phyloP scores from a whole-genome alignment of 306 rosid genomes.

The Lathyrus aphaca region DNA sequence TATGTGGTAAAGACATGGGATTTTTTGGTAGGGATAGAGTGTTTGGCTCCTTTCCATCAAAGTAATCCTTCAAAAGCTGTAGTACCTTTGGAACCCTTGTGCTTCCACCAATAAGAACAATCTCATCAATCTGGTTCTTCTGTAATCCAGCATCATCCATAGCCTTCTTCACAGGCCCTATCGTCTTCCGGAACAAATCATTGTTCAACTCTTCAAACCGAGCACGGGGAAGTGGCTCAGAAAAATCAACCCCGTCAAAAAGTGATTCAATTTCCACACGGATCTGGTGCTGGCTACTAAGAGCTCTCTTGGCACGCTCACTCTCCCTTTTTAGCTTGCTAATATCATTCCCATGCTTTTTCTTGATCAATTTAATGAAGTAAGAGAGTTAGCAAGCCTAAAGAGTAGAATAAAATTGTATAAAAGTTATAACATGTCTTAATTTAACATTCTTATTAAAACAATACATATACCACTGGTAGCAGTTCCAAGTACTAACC shows the following conservation, averaged over 20 bases:
- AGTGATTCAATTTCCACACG: too few relatives aligned
- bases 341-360: slow-evolving; percentile 92
- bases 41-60: slow-evolving; percentile 97
- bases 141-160: slow-evolving; percentile 98
- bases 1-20: slow-evolving; percentile 98
- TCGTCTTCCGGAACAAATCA: slow-evolving; percentile 95
- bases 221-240: too few relatives aligned
- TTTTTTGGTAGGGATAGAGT: slow-evolving; percentile 97
- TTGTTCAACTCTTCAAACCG: too few relatives aligned
- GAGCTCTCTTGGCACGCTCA: too few relatives aligned
- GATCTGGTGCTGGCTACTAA: too few relatives aligned
- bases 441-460: not conserved
- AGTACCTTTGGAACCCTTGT: slow-evolving; percentile 96
- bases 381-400: slow-evolving; percentile 40
- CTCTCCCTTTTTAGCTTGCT: too few relatives aligned
- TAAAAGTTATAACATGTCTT: not conserved
- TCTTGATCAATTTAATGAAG: slow-evolving; percentile 97
- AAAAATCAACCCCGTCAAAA: too few relatives aligned
- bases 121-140: slow-evolving; percentile 85
- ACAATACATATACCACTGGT: too few relatives aligned
- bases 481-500: slow-evolving; percentile 48
- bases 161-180: slow-evolving; percentile 99
- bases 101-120: slow-evolving; percentile 97
- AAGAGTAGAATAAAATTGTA: not conserved
- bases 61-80: slow-evolving; percentile 91